These are phyloP conservation scores for Nigrospora sphaerica DNA, from an alignment of 2,329 filamentous ascomycete genomes.

Conservation along the genomic window DNA sequence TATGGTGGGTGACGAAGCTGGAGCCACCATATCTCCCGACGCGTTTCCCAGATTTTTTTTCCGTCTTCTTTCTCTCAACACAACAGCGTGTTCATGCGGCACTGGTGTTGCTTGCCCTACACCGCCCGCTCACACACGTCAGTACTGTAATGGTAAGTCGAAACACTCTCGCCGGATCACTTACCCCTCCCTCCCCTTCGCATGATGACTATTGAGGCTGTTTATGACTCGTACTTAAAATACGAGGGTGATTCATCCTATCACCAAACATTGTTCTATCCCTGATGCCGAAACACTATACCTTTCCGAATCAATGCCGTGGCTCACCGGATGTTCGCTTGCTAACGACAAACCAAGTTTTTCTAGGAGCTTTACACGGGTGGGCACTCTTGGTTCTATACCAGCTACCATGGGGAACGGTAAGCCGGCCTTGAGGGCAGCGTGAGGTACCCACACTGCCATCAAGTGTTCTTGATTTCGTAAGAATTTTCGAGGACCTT, in stretches of 20 bases:
- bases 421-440: too few species aligned
- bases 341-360: not conserved
- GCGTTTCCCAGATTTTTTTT: not conserved
- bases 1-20: not conserved
- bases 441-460: too few species aligned
- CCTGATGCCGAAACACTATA: not conserved
- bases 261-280: conserved; percentile 4
- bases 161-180: not conserved
- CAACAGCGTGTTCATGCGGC: not conserved
- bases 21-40: not conserved
- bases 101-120: not conserved
- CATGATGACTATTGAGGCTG: conserved; percentile 4
- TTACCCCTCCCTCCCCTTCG: not conserved
- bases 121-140: not conserved
- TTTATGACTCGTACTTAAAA: conserved; percentile 1
- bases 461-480: too few species aligned
- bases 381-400: too few species aligned
- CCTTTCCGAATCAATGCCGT: not conserved
- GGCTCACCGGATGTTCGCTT: not conserved
- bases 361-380: too few species aligned
- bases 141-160: not conserved
- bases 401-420: too few species aligned
- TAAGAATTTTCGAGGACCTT: too few species aligned
- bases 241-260: conserved; percentile 2
- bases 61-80: not conserved